These are phyloP conservation scores for Tremella yokohamensis DNA, from an alignment of 768 basidiomycete genomes.

Conservation along the genomic window DNA sequence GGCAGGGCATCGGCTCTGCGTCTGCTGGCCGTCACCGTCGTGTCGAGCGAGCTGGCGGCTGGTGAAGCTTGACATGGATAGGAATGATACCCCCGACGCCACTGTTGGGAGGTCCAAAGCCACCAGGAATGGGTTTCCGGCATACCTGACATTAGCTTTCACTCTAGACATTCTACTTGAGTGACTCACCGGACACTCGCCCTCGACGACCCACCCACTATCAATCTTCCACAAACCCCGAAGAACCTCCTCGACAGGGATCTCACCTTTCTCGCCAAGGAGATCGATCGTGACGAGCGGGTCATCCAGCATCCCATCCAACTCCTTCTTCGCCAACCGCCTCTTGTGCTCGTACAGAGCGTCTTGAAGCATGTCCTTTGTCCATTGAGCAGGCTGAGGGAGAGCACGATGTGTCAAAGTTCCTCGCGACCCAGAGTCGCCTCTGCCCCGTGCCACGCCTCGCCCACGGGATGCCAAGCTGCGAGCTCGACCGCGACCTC, in stretches of 20 bases:
- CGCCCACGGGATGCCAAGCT: constrained; percentile 6
- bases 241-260: constrained; percentile 25
- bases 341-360: constrained; percentile 15
- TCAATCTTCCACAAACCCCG: constrained; percentile 40
- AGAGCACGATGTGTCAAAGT: not conserved
- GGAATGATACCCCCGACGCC: constrained; percentile 26
- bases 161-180: not conserved
- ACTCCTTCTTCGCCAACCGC: not conserved
- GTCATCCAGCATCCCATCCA: not conserved
- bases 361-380: constrained; percentile 15
- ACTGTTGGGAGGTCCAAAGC: constrained; percentile 15
- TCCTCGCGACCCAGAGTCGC: not conserved
- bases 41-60: too few relatives aligned
- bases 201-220: constrained; percentile 32
- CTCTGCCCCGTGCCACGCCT: not conserved
- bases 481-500: constrained; percentile 12
- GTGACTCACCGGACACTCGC: constrained; percentile 44
- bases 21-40: too few relatives aligned
- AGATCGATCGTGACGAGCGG: not conserved
- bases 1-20: too few relatives aligned
- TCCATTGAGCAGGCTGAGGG: constrained; percentile 23
- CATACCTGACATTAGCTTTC: constrained; percentile 20
- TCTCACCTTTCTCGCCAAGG: constrained; percentile 5
- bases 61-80: constrained; percentile 1
- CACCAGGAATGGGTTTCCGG: constrained; percentile 27